These are phyloP conservation scores for Micractinium sp. DNA, from an alignment of 139 green algal species.

Conservation along the genomic window DNA sequence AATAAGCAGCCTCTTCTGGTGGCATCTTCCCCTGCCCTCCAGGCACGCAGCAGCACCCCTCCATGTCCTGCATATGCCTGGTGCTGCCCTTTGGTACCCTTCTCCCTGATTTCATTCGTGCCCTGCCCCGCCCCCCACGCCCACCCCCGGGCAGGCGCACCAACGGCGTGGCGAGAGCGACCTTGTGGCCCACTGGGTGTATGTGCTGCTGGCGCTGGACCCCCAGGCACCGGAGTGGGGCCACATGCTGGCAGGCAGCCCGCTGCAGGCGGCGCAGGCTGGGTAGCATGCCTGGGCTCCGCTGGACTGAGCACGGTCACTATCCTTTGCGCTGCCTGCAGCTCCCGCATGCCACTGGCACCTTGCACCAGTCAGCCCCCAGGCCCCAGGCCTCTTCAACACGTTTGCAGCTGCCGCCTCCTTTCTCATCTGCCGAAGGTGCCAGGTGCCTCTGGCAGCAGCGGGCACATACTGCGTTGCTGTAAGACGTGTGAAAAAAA, in stretches of 20 bases:
- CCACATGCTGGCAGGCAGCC: constrained; percentile 13
- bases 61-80: not conserved
- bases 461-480: too few species aligned
- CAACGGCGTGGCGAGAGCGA: constrained; percentile 77
- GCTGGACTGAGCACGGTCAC: too few species aligned
- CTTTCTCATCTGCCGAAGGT: too few species aligned
- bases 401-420: too few species aligned
- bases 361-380: too few species aligned
- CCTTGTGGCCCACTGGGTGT: constrained; percentile 77
- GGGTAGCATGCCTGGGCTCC: not conserved
- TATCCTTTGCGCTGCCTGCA: too few species aligned
- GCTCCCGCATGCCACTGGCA: too few species aligned
- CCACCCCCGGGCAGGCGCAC: constrained; percentile 51
- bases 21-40: not conserved
- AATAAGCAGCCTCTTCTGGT: not conserved
- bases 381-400: too few species aligned
- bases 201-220: constrained; percentile 74
- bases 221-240: constrained; percentile 64
- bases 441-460: too few species aligned
- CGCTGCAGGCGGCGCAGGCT: not conserved
- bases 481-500: too few species aligned
- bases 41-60: not conserved
- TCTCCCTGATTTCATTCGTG: not conserved
- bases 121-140: not conserved
- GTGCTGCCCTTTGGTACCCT: too few species aligned